Base-by-base conservation (phyloP, 768 basidiomycete genomes). In the Tylopilus vinaceipallidus region DNA sequence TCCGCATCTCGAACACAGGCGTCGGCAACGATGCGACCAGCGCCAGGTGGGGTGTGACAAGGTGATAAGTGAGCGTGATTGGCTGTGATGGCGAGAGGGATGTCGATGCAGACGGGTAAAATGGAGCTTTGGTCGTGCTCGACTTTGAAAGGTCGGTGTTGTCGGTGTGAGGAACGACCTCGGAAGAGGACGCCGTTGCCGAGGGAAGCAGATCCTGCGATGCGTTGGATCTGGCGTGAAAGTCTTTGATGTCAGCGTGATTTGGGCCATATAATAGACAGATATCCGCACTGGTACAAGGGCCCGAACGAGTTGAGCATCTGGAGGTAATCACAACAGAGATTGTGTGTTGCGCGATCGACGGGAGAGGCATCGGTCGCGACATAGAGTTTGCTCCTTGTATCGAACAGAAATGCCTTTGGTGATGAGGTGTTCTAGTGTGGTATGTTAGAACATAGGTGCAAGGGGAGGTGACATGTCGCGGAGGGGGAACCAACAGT, bases 381-480 rank as follows among this genome's bases (percentile, higher is more conserved):
- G n/a, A 98, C 77, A 62, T 95, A 94, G 23, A 97, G 73, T 42
- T 91, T 79, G 20, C 91, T 92, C 4, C 76, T 76, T 16, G 81
- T 84, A 62, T 98, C 95, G 58, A 95, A 98, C 13, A 98, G 71
- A 64, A 95, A 98, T 0, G 93, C 91, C 66, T 98, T 98, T 32
- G 91, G 85, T 26, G 94, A 88, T 60, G 90, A 89, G 2, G 90
- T 94, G 53, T 92, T 92, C 92, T 95, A 57, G 16, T 43, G 14
- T 4, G 27, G 20, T 12, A 36, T 43, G 22, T 55, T 35, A 37
- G 33, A 32, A 24, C 29, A n/a, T n/a, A n/a, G n/a, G n/a, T n/a
- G n/a, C 41, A 12, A 22, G 6, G 22, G 14, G 6, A 0, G 26
- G 14, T 2, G 19, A n/a, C n/a, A n/a, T 20, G 13, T 29, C 29